phyloP scores from a whole-genome alignment of 2,329 filamentous ascomycete species.

The Macroventuria anomochaeta region DNA sequence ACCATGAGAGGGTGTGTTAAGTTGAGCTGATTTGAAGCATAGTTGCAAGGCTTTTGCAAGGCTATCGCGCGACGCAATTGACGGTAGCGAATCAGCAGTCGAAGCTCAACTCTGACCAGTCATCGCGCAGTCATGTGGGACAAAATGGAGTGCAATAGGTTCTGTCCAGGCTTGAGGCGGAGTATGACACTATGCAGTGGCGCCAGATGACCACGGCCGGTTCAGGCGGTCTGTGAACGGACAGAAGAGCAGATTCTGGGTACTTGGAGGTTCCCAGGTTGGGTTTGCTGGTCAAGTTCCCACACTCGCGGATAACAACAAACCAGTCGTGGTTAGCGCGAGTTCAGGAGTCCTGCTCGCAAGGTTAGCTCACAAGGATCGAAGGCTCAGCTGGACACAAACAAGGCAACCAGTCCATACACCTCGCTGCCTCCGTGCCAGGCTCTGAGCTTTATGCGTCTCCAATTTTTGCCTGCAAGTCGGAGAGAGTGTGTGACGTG shows the following conservation, averaged over 20 bases:
- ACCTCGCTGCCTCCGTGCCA: neutral
- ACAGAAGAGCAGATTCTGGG: neutral
- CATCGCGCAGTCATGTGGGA: slow-evolving; percentile 36
- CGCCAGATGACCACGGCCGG: slow-evolving; percentile 41
- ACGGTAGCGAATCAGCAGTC: slow-evolving; percentile 34
- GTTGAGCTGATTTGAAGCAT: slow-evolving; percentile 17
- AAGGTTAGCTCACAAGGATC: neutral
- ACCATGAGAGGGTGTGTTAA: slow-evolving; percentile 9
- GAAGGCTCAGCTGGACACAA: neutral
- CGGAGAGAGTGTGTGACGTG: neutral
- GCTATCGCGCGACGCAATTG: slow-evolving; percentile 23
- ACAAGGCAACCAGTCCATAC: neutral
- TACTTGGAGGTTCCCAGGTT: neutral
- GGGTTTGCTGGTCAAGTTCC: neutral
- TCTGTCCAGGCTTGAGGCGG: slow-evolving; percentile 26
- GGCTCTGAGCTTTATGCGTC: neutral
- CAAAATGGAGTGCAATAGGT: slow-evolving; percentile 20
- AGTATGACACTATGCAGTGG: slow-evolving; percentile 29
- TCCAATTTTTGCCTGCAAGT: neutral
- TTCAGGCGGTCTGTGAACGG: neutral
- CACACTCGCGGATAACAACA: neutral
- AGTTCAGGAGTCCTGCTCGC: neutral
- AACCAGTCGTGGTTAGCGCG: neutral
- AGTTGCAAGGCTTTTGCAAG: slow-evolving; percentile 36
- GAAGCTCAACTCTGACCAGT: slow-evolving; percentile 13